Base-by-base conservation (phyloP, 208 protist species). In the Giardia duodenalis region DNA sequence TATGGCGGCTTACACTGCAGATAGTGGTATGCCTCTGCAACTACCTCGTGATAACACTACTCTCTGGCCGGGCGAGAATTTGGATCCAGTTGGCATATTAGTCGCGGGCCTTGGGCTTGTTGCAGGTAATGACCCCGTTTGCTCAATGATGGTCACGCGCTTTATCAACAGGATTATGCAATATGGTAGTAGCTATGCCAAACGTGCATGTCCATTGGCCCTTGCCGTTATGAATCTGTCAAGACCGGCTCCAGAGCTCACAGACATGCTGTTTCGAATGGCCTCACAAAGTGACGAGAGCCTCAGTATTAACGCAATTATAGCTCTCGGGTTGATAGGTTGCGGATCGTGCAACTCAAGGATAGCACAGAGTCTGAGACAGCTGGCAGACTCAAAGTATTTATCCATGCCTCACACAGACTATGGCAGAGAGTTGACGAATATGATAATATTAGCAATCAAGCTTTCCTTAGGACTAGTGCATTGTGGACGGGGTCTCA, bases 51-150 rank as follows among this genome's bases (percentile, higher is more conserved):
- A 30, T 1, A 45, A 91, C 88, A 2, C 22, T 2, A 3, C 4
- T 45, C n/a, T 91, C 88, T 91, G 88, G 88, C 88, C 88, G 0
- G 88, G 88, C 2, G 88, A 91, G 42, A 91, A 91, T 45, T 2
- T 91, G 2, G 88, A 91, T 45, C 88, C 88, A 2, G 44, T 47
- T 2, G 43, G 42, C 2, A 2, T 91, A 30, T n/a, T 91, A 19
- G 46, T 47, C 1, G 47, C 47, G 44, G 88, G 88, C 4, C 2
- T 91, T 45, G 2, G 43, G 44, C 1, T 47, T 2, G 10, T 91
- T 1, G 10, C 88, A 22, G 43, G 2, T 2, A 2, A 47, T 45
- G 88, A 91, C 43, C 1, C n/a, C 0, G 1, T 47, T 1, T 45
- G 19, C 4, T 19, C 3, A 45, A 1, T 42, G n/a, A 47, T 91